Percentiles rank a stretch among this genome's conserved stretches.
These are phyloP conservation scores for Ormosia semicastrata DNA, from an alignment of 306 rosid species.

Conservation along the genomic window DNA sequence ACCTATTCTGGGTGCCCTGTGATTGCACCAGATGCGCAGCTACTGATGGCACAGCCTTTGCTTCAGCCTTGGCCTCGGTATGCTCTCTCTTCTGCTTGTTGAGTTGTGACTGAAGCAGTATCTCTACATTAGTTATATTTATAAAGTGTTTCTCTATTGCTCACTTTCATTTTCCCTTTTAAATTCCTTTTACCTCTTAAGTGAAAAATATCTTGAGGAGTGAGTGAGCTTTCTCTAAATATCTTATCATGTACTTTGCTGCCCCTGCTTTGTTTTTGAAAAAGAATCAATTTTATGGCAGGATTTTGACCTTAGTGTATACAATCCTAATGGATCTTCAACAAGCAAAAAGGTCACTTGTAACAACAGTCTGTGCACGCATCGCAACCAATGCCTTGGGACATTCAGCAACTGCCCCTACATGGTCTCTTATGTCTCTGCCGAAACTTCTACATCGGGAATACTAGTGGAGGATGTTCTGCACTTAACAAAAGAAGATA, in stretches of 20 bases:
- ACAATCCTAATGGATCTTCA: conserved; percentile 75
- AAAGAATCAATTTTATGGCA: conserved; percentile 25
- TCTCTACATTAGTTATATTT: neutral
- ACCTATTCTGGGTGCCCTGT: conserved; percentile 95
- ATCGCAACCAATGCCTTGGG: conserved; percentile 60
- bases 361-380: conserved; percentile 62
- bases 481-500: conserved; percentile 64
- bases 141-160: neutral
- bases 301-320: conserved; percentile 77
- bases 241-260: neutral
- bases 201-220: neutral
- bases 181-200: neutral
- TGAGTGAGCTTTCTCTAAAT: neutral
- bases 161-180: neutral
- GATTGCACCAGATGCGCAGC: conserved; percentile 81
- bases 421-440: conserved; percentile 85
- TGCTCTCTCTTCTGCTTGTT: conserved; percentile 19
- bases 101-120: neutral
- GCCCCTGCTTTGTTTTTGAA: conserved; percentile 10
- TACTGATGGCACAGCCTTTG: conserved; percentile 48
- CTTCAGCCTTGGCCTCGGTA: conserved; percentile 58
- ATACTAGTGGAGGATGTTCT: conserved; percentile 83
- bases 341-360: conserved; percentile 82
- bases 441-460: conserved; percentile 85
- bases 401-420: conserved; percentile 73